These are phyloP conservation scores for Candida nanaspora DNA, from an alignment of 805 yeast species.

Conservation along the genomic window DNA sequence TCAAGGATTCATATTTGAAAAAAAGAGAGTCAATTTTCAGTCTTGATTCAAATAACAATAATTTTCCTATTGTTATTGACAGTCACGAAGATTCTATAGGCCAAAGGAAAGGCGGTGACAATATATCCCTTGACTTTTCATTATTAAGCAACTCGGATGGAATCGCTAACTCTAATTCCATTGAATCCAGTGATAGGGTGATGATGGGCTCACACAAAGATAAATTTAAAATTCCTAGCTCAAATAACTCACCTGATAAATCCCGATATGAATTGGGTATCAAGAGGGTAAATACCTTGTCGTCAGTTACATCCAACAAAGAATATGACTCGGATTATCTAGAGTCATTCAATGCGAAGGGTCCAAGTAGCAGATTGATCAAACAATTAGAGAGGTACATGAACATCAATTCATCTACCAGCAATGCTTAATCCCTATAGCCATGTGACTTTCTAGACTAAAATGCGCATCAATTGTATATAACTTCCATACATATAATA, in stretches of 20 bases:
- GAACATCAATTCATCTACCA: neutral
- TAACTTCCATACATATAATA: too few species aligned
- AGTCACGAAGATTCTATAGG: too few species aligned
- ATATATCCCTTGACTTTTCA: too few species aligned
- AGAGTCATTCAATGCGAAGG: neutral
- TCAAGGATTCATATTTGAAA: neutral
- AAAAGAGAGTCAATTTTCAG: slow-evolving; percentile 13
- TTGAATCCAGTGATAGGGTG: too few species aligned
- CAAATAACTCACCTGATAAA: too few species aligned
- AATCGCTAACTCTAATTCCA: too few species aligned
- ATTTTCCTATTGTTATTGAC: slow-evolving; percentile 8
- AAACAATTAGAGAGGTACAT: slow-evolving; percentile 8
- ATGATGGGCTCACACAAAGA: too few species aligned
- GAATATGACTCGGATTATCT: neutral
- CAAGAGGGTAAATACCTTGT: neutral
- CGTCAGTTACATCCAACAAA: neutral
- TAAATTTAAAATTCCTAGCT: too few species aligned
- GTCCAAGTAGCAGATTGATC: slow-evolving; percentile 3
- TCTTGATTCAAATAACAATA: neutral
- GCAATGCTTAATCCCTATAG: too few species aligned
- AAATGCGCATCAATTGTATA: too few species aligned
- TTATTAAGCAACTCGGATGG: too few species aligned
- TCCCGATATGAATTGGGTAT: neutral
- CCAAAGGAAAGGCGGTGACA: neutral
- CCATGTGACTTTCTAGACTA: too few species aligned